phyloP scores from a whole-genome alignment of 495 filamentous ascomycete species.

The Penicillium paxilli region DNA sequence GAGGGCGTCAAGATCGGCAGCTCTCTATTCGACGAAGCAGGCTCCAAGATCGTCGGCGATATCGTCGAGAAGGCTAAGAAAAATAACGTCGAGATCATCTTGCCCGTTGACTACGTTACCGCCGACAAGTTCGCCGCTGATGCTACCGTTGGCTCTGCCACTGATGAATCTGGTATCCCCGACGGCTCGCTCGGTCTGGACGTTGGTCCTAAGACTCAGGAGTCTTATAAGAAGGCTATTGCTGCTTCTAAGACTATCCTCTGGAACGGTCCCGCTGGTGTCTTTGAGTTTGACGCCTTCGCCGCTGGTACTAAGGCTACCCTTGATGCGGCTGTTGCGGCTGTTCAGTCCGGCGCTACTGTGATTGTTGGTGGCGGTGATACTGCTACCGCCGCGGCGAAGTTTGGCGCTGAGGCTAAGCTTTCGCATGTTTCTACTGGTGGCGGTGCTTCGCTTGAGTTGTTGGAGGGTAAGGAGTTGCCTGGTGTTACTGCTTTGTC shows the following conservation, averaged over 20 bases:
- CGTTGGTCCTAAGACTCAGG: constrained; percentile 81
- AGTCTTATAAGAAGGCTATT: constrained; percentile 84
- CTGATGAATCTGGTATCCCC: constrained; percentile 84
- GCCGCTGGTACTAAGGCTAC: constrained; percentile 87
- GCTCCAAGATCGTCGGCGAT: constrained; percentile 85
- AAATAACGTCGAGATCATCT: constrained; percentile 89
- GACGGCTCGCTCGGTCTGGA: constrained; percentile 98
- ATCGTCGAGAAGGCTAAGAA: constrained; percentile 95
- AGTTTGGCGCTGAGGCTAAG: constrained; percentile 94
- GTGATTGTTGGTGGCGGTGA: constrained; percentile 99
- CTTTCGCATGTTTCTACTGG: constrained; percentile 97
- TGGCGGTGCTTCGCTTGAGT: constrained; percentile 91
- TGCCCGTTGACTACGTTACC: constrained; percentile 93
- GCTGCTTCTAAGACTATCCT: constrained; percentile 91
- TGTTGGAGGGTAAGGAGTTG: constrained; percentile 95
- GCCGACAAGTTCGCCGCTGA: constrained; percentile 92
- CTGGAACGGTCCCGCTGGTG: constrained; percentile 96
- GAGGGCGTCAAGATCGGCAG: constrained; percentile 87
- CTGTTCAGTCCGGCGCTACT: constrained; percentile 77
- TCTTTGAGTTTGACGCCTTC: constrained; percentile 96
- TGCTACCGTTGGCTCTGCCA: constrained; percentile 77
- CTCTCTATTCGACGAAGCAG: constrained; percentile 91
- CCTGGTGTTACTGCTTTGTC: constrained; percentile 93
- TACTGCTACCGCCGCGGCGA: constrained; percentile 95
- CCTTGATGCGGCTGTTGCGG: constrained; percentile 80